Evolutionary conservation across 2,329 filamentous ascomycete species (phyloP).

Genomic region (Sphaerulina vaccinii): DNA sequence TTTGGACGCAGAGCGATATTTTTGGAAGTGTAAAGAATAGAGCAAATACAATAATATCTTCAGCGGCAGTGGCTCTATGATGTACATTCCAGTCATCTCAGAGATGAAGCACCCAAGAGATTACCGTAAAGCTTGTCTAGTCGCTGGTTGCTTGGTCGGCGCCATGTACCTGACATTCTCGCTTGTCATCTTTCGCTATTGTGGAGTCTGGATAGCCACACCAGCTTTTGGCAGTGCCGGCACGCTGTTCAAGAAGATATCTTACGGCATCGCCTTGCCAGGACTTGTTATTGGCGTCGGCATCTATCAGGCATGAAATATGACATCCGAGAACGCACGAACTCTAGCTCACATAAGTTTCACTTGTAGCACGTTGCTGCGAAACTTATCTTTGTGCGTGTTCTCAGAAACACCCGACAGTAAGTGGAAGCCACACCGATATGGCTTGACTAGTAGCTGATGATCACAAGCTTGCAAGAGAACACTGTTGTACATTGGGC

Average conservation of each 20-base stretch:
- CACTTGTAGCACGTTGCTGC: conserved; percentile 48
- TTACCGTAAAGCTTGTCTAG: conserved; percentile 57
- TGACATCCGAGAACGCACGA: no score
- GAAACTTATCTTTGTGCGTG: conserved; percentile 56
- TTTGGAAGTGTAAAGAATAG: no score
- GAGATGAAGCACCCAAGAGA: conserved; percentile 61
- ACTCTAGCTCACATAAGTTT: no score
- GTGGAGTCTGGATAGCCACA: conserved; percentile 60
- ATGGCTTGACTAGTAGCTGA: neutral
- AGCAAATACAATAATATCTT: conserved; percentile 59
- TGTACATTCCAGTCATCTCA: conserved; percentile 62
- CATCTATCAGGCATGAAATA: conserved; percentile 34
- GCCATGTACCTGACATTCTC: conserved; percentile 57
- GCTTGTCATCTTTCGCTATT: conserved; percentile 60
- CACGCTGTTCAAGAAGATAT: conserved; percentile 57
- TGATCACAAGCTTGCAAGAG: conserved; percentile 38
- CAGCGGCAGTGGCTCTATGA: conserved; percentile 57
- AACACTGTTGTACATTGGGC: conserved; percentile 53
- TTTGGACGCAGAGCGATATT: no score
- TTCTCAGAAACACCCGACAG: conserved; percentile 52
- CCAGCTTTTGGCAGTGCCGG: conserved; percentile 62
- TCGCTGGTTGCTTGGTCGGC: conserved; percentile 57
- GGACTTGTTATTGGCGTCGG: conserved; percentile 52
- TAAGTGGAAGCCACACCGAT: conserved; percentile 1
- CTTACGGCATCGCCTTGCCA: conserved; percentile 58